These are phyloP conservation scores for Talaromyces piceae DNA, from an alignment of 2,329 filamentous ascomycete genomes.

Conservation along the genomic window DNA sequence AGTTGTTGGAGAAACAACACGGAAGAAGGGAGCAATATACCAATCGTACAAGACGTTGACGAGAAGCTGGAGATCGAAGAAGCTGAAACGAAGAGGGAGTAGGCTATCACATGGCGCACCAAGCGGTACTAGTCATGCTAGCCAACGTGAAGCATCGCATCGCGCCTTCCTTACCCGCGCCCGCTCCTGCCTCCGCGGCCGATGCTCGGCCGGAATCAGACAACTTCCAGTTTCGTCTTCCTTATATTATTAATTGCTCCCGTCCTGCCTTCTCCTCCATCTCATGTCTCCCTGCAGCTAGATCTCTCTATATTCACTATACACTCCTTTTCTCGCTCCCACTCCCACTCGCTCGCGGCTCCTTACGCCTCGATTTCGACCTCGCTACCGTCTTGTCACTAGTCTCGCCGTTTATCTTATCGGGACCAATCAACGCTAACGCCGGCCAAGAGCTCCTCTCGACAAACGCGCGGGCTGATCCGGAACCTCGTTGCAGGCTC, in stretches of 20 bases:
- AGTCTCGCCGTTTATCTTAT: background rate
- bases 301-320: background rate
- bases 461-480: background rate
- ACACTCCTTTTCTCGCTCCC: background rate
- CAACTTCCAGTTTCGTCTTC: background rate
- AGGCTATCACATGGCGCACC: background rate
- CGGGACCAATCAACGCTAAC: background rate
- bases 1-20: background rate
- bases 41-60: background rate
- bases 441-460: background rate
- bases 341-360: no score
- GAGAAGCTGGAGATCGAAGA: background rate
- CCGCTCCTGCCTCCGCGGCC: background rate
- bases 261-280: background rate
- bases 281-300: background rate
- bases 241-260: background rate
- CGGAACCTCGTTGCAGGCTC: background rate
- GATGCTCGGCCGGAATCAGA: constrained; percentile 1
- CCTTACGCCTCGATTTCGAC: no score
- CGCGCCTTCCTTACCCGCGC: background rate
- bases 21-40: background rate
- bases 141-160: background rate
- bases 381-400: background rate
- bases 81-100: background rate
- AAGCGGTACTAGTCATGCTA: background rate